These are phyloP conservation scores for Aquilaria agallochum DNA, from an alignment of 441 rosid species.

Conservation along the genomic window DNA sequence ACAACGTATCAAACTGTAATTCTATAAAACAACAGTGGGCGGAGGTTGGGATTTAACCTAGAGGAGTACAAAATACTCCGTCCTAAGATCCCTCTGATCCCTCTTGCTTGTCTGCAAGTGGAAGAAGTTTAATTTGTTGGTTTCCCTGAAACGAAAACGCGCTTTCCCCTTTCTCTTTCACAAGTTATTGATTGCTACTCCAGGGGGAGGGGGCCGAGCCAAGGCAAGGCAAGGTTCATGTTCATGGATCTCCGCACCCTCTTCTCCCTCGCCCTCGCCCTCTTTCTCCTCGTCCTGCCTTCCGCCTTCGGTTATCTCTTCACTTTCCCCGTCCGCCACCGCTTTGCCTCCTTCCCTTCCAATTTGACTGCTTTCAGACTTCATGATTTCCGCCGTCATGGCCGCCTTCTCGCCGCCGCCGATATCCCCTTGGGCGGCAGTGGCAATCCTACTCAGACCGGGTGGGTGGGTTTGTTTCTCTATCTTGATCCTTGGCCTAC, in stretches of 20 bases:
- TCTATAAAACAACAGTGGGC: no score
- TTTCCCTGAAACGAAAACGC: slow-evolving; percentile 15
- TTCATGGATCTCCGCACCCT: not conserved
- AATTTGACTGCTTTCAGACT: slow-evolving; percentile 49
- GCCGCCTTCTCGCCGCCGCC: slow-evolving; percentile 56
- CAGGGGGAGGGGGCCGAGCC: no score
- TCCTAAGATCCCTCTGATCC: no score
- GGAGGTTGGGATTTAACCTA: no score
- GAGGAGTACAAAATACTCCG: no score
- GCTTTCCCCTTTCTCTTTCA: slow-evolving; percentile 1
- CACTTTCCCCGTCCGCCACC: slow-evolving; percentile 17
- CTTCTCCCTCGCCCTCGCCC: not conserved
- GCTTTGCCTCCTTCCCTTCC: slow-evolving; percentile 47
- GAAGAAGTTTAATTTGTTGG: slow-evolving; percentile 12
- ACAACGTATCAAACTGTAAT: no score
- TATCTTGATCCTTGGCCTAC: no score
- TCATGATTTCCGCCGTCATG: slow-evolving; percentile 72
- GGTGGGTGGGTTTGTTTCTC: slow-evolving; percentile 32
- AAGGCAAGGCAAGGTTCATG: no score
- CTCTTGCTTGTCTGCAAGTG: not conserved
- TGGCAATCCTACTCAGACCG: slow-evolving; percentile 64
- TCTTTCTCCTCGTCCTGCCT: not conserved
- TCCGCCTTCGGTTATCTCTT: no score
- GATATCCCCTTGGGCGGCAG: slow-evolving; percentile 80
- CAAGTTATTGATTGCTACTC: no score